Percentiles rank a stretch among this genome's conserved stretches.
phyloP scores from a whole-genome alignment of 2,329 filamentous ascomycete genomes.

The Niveomyces coronatus region DNA sequence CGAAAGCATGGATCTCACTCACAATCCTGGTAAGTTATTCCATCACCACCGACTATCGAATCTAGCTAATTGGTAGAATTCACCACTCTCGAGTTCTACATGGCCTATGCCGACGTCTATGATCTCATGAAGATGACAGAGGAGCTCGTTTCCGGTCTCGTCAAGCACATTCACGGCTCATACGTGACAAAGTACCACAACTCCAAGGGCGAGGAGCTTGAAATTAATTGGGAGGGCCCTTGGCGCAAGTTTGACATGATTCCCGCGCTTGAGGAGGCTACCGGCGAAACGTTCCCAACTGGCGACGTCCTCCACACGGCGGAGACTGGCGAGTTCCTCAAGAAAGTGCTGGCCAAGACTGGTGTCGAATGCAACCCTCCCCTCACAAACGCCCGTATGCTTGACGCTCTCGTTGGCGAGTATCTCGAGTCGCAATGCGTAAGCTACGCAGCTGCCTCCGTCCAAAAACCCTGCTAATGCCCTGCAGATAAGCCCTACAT shows the following conservation, averaged over 20 bases:
- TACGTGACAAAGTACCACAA: conserved; percentile 82
- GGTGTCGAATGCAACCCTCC: conserved; percentile 84
- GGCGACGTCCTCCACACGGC: conserved; percentile 81
- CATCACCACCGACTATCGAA: not conserved
- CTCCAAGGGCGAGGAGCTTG: conserved; percentile 73
- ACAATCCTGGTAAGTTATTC: conserved; percentile 53
- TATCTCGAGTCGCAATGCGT: conserved; percentile 86
- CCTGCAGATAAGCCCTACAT: conserved; percentile 59
- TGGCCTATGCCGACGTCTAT: conserved; percentile 84
- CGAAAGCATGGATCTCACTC: conserved; percentile 62
- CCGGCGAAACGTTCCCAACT: conserved; percentile 87
- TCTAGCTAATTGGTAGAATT: conserved; percentile 53
- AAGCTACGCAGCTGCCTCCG: conserved; percentile 6
- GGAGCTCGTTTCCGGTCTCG: conserved; percentile 80
- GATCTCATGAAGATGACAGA: conserved; percentile 77
- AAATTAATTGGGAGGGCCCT: conserved; percentile 92
- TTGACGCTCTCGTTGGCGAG: conserved; percentile 88
- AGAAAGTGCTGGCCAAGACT: conserved; percentile 74
- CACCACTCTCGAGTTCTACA: conserved; percentile 95
- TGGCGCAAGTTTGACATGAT: conserved; percentile 98
- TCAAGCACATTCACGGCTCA: conserved; percentile 78
- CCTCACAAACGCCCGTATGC: conserved; percentile 87
- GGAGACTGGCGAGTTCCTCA: conserved; percentile 83
- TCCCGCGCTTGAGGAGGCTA: conserved; percentile 66
- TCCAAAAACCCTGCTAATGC: conserved; percentile 1